Conservation (phyloP, 2,329 filamentous ascomycete genomes). For the Aspergillus sp. region DNA sequence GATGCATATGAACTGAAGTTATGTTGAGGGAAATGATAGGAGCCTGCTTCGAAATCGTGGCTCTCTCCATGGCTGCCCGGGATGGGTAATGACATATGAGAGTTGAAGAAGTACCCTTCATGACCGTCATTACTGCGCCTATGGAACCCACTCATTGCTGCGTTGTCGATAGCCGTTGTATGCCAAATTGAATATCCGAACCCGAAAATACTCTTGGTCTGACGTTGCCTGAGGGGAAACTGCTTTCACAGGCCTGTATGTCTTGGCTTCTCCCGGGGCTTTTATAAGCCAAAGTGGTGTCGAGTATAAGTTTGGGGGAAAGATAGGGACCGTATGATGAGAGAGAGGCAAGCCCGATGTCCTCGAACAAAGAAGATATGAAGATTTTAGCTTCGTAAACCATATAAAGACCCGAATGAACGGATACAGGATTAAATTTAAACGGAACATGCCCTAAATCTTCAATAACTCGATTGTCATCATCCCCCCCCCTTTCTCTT, state of each 20-base stretch:
- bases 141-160: constrained; percentile 40
- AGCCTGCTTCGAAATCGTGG: constrained; percentile 32
- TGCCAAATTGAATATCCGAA: not conserved
- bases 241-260: not conserved
- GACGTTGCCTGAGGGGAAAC: not conserved
- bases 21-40: constrained; percentile 35
- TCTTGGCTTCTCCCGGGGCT: not conserved
- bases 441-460: not conserved
- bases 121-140: constrained; percentile 38
- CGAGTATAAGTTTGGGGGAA: not conserved
- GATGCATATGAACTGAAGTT: constrained; percentile 38
- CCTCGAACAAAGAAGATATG: not conserved
- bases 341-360: not conserved
- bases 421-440: constrained; percentile 11
- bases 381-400: not conserved
- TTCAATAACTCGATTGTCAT: not conserved
- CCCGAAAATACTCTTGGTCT: not conserved
- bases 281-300: not conserved
- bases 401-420: not conserved
- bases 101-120: constrained; percentile 35
- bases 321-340: too few species aligned
- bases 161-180: not conserved
- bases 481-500: not conserved
- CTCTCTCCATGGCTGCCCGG: constrained; percentile 31
- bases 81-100: constrained; percentile 31